Evolutionary conservation across 2,329 filamentous ascomycete genomes (phyloP), one percentile per base, ranked within the genome.

Genomic region (Colletotrichum camelliae): DNA sequence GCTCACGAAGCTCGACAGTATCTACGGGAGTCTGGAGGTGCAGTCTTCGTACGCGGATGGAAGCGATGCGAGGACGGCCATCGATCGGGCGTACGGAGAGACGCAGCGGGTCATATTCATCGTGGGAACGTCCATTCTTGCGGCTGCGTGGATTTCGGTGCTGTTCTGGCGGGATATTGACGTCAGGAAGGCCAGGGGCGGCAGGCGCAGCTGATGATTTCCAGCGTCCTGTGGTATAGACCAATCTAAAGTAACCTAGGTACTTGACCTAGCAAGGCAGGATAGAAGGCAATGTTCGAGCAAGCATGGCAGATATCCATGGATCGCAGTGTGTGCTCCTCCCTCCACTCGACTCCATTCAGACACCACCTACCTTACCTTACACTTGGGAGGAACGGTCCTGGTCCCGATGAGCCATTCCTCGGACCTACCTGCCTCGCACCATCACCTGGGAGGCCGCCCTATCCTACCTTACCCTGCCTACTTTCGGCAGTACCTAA

Each of bases 71-170:
- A 81, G 89, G 9, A 75, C 81, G 21, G 89, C 83, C 4, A 88
- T 89, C 66, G 83, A 86, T 43, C 52, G 52, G 31, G 66, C 66
- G 16, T 69, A 69, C 31, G 87, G 84, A 1, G 85, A 87, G 37
- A 83, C 86, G 4, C 88, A 90, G 81, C 83, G 81, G 8, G 78
- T 82, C 43, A 85, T 85, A 82, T 80, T 85, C 43, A 80, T 81
- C 48, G 80, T 82, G 10, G 84, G 83, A 21, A 80, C 80, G 27
- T 81, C 80, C 2, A 77, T 84, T 71, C 80, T 82, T 68, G 77
- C 67, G 5, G 71, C 84, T 60, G 68, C 77, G 21, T 80, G 82
- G 29, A 70, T 81, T 27, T 81, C 80, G 77, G 79, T 82, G 18
- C 68, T 79, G n/a, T 75, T 84, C 77, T 77, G 83, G 39, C 79